These are phyloP conservation scores for Lipomyces mesembrius DNA, from an alignment of 805 yeast genomes.

Conservation along the genomic window DNA sequence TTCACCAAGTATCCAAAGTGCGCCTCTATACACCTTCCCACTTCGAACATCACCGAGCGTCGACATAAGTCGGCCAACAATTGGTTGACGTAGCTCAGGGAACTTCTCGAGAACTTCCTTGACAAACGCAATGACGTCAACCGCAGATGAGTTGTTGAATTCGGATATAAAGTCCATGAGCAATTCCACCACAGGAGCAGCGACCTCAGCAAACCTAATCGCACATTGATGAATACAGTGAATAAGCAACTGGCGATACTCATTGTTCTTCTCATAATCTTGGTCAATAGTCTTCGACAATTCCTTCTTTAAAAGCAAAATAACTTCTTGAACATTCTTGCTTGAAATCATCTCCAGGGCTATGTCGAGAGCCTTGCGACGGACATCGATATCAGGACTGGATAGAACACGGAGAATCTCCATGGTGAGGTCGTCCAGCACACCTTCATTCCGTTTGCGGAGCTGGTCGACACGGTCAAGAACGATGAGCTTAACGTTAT, in stretches of 20 bases:
- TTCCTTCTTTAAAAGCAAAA: slow-evolving; percentile 89
- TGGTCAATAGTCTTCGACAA: slow-evolving; percentile 69
- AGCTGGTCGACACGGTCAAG: slow-evolving; percentile 82
- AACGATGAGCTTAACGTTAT: slow-evolving; percentile 90
- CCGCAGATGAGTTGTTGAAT: slow-evolving; percentile 80
- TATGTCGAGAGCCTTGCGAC: slow-evolving; percentile 82
- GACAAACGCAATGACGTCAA: slow-evolving; percentile 86
- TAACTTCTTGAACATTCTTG: slow-evolving; percentile 92
- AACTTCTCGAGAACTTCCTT: slow-evolving; percentile 93
- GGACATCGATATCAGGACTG: slow-evolving; percentile 90
- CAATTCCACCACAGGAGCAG: slow-evolving; percentile 86
- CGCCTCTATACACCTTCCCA: slow-evolving; percentile 90
- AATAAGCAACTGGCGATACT: slow-evolving; percentile 86
- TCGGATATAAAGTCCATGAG: slow-evolving; percentile 85
- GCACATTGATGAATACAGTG: slow-evolving; percentile 90
- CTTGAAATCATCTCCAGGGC: slow-evolving; percentile 79
- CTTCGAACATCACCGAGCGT: slow-evolving; percentile 72
- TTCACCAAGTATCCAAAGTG: slow-evolving; percentile 96
- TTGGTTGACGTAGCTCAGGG: slow-evolving; percentile 72
- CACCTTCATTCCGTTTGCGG: slow-evolving; percentile 74
- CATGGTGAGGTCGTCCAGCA: slow-evolving; percentile 78
- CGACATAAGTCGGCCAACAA: slow-evolving; percentile 63
- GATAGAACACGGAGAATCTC: slow-evolving; percentile 84
- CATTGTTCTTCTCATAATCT: slow-evolving; percentile 78
- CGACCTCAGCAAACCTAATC: slow-evolving; percentile 84